Conservation (phyloP, 371 early-diverging fungal genomes). For the Circinella minor region DNA sequence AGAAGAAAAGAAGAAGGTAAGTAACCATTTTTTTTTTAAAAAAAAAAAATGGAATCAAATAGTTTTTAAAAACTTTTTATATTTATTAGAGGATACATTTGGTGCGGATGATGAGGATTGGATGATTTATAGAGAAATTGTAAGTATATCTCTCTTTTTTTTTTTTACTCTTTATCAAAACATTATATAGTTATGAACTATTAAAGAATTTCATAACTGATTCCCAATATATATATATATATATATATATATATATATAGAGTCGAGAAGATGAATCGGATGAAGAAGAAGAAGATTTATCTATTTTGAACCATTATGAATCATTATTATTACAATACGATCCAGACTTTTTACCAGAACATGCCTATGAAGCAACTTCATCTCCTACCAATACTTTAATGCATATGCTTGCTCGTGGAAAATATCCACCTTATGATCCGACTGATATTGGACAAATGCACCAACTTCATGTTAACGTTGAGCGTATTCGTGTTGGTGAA, state of each 20-base stretch:
- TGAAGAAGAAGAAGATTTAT: slow-evolving; percentile 83
- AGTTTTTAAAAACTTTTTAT: not conserved
- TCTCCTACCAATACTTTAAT: slow-evolving; percentile 55
- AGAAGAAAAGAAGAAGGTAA: slow-evolving; percentile 61
- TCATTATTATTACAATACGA: slow-evolving; percentile 73
- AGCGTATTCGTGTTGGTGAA: slow-evolving; percentile 87
- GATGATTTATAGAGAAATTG: slow-evolving; percentile 89
- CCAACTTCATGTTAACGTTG: slow-evolving; percentile 89
- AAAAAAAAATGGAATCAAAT: not conserved
- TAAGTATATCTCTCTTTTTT: slow-evolving; percentile 32
- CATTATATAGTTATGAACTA: not conserved
- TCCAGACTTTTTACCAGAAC: slow-evolving; percentile 68
- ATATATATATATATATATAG: slow-evolving; percentile 31
- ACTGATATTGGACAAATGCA: slow-evolving; percentile 66
- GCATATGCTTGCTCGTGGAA: slow-evolving; percentile 59
- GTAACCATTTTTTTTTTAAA: too few species aligned
- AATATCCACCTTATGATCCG: slow-evolving; percentile 68
- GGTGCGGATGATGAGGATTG: slow-evolving; percentile 94
- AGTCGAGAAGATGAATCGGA: slow-evolving; percentile 85
- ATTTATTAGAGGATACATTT: slow-evolving; percentile 79
- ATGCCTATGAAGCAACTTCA: slow-evolving; percentile 51
- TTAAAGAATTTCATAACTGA: too few species aligned
- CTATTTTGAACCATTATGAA: slow-evolving; percentile 70
- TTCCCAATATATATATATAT: too few species aligned
- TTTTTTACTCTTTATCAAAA: too few species aligned